Conservation (phyloP, 2,329 filamentous ascomycete species). For the Dothidotthia symphoricarpi region DNA sequence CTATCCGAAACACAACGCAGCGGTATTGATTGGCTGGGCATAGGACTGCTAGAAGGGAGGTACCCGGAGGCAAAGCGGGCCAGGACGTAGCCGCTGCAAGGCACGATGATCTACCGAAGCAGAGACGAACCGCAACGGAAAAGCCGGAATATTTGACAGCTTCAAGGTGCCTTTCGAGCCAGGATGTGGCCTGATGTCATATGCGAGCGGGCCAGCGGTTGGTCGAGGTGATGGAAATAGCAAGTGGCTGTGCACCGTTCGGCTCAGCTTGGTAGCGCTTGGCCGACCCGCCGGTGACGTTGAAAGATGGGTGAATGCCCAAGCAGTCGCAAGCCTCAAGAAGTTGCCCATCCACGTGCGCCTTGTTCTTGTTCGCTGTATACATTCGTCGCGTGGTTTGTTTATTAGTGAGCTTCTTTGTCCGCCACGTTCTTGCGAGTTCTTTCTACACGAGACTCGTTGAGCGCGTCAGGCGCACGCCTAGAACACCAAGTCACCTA, state of each 20-base stretch:
- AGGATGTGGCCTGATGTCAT: conserved; percentile 12
- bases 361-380: no score
- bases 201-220: conserved; percentile 10
- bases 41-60: conserved; percentile 10
- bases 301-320: conserved; percentile 11
- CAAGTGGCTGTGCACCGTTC: conserved; percentile 18
- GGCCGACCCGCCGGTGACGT: conserved; percentile 6
- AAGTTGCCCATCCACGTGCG: neutral
- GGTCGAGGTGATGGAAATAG: conserved; percentile 6
- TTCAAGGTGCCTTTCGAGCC: conserved; percentile 8
- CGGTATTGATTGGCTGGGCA: conserved; percentile 15
- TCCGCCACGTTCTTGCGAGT: conserved; percentile 2
- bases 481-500: no score
- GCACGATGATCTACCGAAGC: conserved; percentile 22
- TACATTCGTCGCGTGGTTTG: no score
- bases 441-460: no score
- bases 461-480: no score
- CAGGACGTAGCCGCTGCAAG: conserved; percentile 35
- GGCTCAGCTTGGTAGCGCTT: neutral
- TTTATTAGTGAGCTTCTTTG: no score
- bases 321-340: conserved; percentile 8
- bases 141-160: conserved; percentile 12
- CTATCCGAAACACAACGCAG: conserved; percentile 10
- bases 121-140: conserved; percentile 12
- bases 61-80: conserved; percentile 33